Base-by-base conservation (phyloP, 2,329 filamentous ascomycete species). In the Fusarium brevicatenulatum region DNA sequence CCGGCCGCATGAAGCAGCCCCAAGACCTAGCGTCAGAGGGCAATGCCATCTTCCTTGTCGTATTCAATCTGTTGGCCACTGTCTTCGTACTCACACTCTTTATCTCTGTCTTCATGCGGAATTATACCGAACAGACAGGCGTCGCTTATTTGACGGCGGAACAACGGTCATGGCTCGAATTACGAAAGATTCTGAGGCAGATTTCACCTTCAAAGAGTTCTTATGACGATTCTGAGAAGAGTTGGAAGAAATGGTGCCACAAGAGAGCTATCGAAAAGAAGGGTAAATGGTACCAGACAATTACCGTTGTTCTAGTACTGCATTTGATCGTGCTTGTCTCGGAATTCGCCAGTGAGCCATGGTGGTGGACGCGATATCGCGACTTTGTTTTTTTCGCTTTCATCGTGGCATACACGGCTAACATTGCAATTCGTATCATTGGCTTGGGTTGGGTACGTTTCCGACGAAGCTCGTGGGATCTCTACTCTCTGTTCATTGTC, bases 41-140 rank as follows among this genome's bases (percentile, higher is more conserved):
- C 44, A 98, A 99, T 74, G 95, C 94, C 1, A 82, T 98, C 40
- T 99, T 98, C 86, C 98, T 99, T 80, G 90, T 99, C 63, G 87
- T 95, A 9, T 99, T 98, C 90, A 99, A 99, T 83, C 89, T 99
- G 80, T 88, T 99, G 77, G 95, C 95, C 37, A 96, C 96, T 0
- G 95, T 99, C 72, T 99, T 99, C 83, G 93, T 99, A 70, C 87
- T 99, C 79, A 99, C 96, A 2, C 86, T 99, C 79, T 99, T 99
- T 82, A 97, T 99, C 53, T 98, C 96, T 63, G 96, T 99, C 69
- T 99, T 99, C 82, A 99, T 99, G 96, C 94, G 96, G 69, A 99
- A 98, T 81, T 99, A 99, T 82, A 99, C 96, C 1, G 96, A 99
- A 82, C 95, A 98, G 82, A 99, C 96, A 1, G 96, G 96, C 4